phyloP scores from a whole-genome alignment of 2,329 filamentous ascomycete genomes.

The Aspergillus ochraceus region DNA sequence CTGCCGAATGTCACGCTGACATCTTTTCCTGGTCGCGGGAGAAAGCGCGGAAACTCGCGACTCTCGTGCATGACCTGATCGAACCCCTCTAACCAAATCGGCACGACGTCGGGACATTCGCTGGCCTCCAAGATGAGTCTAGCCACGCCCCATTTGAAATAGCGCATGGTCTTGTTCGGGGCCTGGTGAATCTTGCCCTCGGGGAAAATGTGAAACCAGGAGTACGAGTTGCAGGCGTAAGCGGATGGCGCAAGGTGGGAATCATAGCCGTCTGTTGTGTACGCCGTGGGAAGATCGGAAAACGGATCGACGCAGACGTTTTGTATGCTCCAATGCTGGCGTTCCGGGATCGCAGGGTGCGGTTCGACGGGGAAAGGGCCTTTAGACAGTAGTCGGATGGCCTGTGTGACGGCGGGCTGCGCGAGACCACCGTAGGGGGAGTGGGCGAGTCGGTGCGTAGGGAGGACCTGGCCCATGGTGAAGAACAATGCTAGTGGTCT shows the following conservation, averaged over 20 bases:
- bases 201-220: conserved; percentile 94
- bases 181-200: conserved; percentile 94
- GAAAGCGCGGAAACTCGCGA: conserved; percentile 73
- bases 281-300: conserved; percentile 44
- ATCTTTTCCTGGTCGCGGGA: conserved; percentile 76
- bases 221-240: conserved; percentile 67
- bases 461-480: conserved; percentile 82
- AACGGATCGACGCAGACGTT: conserved; percentile 50
- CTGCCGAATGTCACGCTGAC: conserved; percentile 58
- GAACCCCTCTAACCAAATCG: conserved; percentile 91
- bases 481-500: conserved; percentile 79
- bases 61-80: conserved; percentile 86
- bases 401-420: conserved; percentile 84
- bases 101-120: conserved; percentile 82
- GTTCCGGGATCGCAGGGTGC: conserved; percentile 40
- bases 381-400: conserved; percentile 77
- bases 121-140: conserved; percentile 87
- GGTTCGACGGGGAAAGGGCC: conserved; percentile 55
- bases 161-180: conserved; percentile 74
- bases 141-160: conserved; percentile 98
- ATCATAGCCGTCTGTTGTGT: conserved; percentile 41
- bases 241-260: conserved; percentile 69
- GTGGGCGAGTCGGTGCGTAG: conserved; percentile 78
- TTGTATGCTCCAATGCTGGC: conserved; percentile 38
- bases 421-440: conserved; percentile 81